These are phyloP conservation scores for Senna siamea DNA, from an alignment of 306 rosid genomes.

Conservation along the genomic window DNA sequence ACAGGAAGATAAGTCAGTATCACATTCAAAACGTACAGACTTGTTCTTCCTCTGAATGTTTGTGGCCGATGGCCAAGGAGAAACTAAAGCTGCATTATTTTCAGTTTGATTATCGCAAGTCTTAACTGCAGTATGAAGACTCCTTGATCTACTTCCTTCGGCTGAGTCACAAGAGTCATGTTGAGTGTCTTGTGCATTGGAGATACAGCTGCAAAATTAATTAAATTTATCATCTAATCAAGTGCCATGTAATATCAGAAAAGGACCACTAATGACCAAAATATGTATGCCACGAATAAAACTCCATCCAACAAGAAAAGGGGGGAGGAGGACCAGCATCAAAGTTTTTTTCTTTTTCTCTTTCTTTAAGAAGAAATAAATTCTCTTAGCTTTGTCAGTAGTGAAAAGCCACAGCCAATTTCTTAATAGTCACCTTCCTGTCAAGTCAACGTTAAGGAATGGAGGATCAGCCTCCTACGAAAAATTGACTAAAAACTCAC, in stretches of 20 bases:
- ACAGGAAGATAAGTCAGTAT: conserved; percentile 48
- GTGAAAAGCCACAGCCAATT: conserved; percentile 4
- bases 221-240: conserved; percentile 21
- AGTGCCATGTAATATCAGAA: conserved; percentile 16
- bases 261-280: conserved; percentile 14
- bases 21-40: conserved; percentile 81
- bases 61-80: conserved; percentile 55
- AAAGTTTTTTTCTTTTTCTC: neutral
- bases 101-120: conserved; percentile 24
- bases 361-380: neutral
- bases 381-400: neutral
- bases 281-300: neutral
- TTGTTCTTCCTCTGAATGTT: conserved; percentile 57
- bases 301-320: neutral
- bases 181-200: conserved; percentile 37
- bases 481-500: neutral
- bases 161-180: conserved; percentile 32
- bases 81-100: conserved; percentile 42
- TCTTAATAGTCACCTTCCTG: conserved; percentile 1
- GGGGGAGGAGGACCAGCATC: neutral
- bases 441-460: neutral
- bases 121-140: conserved; percentile 27
- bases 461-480: neutral
- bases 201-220: conserved; percentile 43
- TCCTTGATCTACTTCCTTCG: conserved; percentile 37